Conservation (phyloP, 768 basidiomycete genomes). For the Suillus weaverae region DNA sequence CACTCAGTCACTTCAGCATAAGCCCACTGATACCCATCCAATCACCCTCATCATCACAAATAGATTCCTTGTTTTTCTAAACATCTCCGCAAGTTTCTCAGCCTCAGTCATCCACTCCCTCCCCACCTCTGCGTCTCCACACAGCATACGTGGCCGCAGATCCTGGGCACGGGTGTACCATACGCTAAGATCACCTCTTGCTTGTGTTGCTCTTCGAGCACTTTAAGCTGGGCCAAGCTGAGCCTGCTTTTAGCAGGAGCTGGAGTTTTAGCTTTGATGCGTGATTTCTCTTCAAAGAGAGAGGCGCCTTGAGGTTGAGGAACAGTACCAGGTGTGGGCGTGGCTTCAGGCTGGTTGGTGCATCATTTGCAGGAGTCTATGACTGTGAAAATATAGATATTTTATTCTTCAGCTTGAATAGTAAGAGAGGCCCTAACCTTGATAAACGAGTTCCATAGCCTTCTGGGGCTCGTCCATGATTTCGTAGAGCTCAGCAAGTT, state of each 20-base stretch:
- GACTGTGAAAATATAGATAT: constrained; percentile 33
- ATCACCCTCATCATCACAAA: constrained; percentile 78
- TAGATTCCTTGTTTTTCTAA: constrained; percentile 81
- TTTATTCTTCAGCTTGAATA: not conserved
- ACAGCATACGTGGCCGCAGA: constrained; percentile 58
- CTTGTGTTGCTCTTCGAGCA: constrained; percentile 66
- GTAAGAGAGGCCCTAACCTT: constrained; percentile 50
- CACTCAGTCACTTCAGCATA: constrained; percentile 4
- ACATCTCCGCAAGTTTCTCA: constrained; percentile 84
- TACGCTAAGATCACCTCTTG: constrained; percentile 51
- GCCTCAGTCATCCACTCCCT: constrained; percentile 82
- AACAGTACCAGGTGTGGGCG: constrained; percentile 13
- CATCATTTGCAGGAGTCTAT: constrained; percentile 61
- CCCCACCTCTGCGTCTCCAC: constrained; percentile 46
- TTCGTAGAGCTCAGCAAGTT: constrained; percentile 89
- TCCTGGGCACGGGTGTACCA: constrained; percentile 60
- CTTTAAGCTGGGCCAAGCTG: constrained; percentile 56
- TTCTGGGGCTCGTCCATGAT: constrained; percentile 74
- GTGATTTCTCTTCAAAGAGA: constrained; percentile 60
- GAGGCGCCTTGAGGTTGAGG: constrained; percentile 41
- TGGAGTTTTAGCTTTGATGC: constrained; percentile 38
- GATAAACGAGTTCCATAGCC: constrained; percentile 80
- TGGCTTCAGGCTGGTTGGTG: constrained; percentile 20
- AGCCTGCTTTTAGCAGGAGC: constrained; percentile 45
- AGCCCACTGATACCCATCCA: constrained; percentile 22